Percentiles rank a stretch among this genome's conserved stretches.
These are phyloP conservation scores for Madurella fahalii DNA, from an alignment of 2,329 filamentous ascomycete species.

Conservation along the genomic window DNA sequence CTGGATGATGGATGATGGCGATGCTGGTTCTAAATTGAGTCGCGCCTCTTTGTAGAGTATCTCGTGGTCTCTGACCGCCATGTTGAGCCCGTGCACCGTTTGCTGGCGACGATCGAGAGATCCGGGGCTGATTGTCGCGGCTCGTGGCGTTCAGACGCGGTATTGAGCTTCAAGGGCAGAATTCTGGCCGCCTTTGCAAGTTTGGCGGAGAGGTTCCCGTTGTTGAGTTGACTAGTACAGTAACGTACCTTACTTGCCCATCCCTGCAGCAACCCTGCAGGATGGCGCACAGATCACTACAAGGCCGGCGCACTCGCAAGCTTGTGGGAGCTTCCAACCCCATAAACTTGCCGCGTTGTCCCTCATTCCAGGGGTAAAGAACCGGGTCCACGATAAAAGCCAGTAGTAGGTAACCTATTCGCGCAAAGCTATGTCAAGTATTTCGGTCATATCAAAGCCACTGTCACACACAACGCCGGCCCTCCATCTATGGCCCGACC, in stretches of 20 bases:
- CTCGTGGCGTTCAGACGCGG: conserved; percentile 15
- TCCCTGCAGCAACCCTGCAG: background rate
- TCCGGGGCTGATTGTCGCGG: conserved; percentile 21
- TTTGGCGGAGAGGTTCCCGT: conserved; percentile 17
- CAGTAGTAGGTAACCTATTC: too few relatives aligned
- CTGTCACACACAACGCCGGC: conserved; percentile 6
- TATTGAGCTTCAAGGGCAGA: conserved; percentile 24
- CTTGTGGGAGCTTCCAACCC: too few relatives aligned
- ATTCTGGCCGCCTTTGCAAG: conserved; percentile 23
- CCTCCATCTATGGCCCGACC: conserved; percentile 9
- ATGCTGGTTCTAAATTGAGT: conserved; percentile 73
- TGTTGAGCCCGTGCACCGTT: conserved; percentile 54
- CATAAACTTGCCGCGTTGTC: too few relatives aligned
- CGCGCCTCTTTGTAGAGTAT: conserved; percentile 83
- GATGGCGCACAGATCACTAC: conserved; percentile 3
- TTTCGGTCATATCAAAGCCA: background rate
- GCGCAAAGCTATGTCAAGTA: background rate
- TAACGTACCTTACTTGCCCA: too few relatives aligned
- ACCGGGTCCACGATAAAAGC: too few relatives aligned
- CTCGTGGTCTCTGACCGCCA: conserved; percentile 59
- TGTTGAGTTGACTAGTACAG: background rate
- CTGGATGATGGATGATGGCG: conserved; percentile 64
- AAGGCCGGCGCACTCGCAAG: background rate
- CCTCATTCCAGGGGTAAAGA: too few relatives aligned
- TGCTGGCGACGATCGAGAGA: conserved; percentile 19